Conservation (phyloP, 73 alveolate species). For the Paramecium octaurelia region DNA sequence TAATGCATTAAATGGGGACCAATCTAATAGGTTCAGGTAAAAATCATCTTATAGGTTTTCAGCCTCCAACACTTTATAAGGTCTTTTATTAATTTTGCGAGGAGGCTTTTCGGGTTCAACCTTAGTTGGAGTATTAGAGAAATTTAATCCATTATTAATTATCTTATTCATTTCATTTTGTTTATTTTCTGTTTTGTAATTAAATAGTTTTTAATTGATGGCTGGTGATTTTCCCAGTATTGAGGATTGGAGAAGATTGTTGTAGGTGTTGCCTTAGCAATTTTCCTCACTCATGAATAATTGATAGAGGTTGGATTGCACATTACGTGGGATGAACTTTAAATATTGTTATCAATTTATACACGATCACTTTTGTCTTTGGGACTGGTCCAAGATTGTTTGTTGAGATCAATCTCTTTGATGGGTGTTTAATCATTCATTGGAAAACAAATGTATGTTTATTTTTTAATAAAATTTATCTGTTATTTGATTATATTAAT, state of each 20-base stretch:
- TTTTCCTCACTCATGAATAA: slow-evolving; percentile 37
- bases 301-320: not conserved
- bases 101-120: slow-evolving; percentile 53
- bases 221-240: slow-evolving; percentile 27
- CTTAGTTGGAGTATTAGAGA: not conserved
- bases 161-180: not conserved
- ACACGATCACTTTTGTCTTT: not conserved
- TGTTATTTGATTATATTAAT: not conserved
- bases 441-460: not conserved
- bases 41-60: slow-evolving; percentile 82
- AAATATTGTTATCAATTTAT: not conserved
- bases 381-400: not conserved
- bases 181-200: slow-evolving; percentile 30
- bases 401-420: slow-evolving; percentile 20
- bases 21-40: slow-evolving; percentile 79
- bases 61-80: slow-evolving; percentile 81
- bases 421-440: slow-evolving; percentile 45
- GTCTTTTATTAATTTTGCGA: slow-evolving; percentile 73
- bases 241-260: not conserved
- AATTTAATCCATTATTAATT: not conserved
- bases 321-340: slow-evolving; percentile 33
- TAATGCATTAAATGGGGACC: slow-evolving; percentile 81
- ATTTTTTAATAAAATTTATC: not conserved
- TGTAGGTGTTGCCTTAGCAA: not conserved
- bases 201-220: not conserved